A percentile compares a stretch with the other conserved stretches of the same genome.
phyloP scores from a whole-genome alignment of 306 rosid genomes.

The Prunus davidiana region DNA sequence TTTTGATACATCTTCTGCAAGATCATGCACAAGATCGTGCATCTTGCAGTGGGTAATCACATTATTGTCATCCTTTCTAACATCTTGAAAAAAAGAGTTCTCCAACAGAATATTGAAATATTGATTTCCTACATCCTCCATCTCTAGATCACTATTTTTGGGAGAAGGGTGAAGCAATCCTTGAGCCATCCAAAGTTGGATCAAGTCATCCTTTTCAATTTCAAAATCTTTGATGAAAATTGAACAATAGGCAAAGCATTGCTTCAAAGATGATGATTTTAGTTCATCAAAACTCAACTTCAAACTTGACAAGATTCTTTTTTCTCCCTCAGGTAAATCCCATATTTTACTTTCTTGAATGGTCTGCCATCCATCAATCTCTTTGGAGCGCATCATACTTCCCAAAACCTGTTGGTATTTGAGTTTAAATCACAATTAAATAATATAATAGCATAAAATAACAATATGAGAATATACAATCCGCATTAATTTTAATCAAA shows the following conservation, averaged over 20 bases:
- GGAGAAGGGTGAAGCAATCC: neutral
- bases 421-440: neutral
- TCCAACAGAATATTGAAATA: neutral
- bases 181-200: constrained; percentile 14
- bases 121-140: constrained; percentile 19
- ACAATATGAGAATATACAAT: too few relatives aligned
- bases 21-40: neutral
- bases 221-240: neutral
- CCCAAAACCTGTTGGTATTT: neutral
- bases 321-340: neutral
- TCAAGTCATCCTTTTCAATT: neutral
- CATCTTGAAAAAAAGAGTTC: neutral
- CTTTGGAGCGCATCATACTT: neutral
- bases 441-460: neutral
- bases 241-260: constrained; percentile 21
- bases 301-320: neutral
- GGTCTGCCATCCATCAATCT: neutral
- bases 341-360: neutral
- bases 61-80: accelerated
- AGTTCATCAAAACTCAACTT: constrained; percentile 16
- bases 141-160: neutral
- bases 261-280: neutral
- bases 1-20: neutral
- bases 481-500: too few relatives aligned
- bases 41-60: neutral